Percentiles rank a stretch among this genome's conserved stretches.
phyloP scores from a whole-genome alignment of 2,329 filamentous ascomycete species.

The Tolypocladium pustulatum region DNA sequence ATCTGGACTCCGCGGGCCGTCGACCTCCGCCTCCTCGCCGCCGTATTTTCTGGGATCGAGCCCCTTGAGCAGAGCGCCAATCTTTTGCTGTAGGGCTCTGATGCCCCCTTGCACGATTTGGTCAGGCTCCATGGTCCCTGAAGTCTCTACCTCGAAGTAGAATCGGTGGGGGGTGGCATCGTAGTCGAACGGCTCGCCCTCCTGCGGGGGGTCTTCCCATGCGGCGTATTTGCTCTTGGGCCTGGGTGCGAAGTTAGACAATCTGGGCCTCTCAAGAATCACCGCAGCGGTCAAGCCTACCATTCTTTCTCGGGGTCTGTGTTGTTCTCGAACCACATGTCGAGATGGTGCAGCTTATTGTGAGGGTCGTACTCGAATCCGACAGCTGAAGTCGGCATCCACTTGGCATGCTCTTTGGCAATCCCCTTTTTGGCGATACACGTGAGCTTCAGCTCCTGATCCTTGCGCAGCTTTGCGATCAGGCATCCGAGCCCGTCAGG shows the following conservation, averaged over 20 bases:
- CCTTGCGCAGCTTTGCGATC: conserved; percentile 81
- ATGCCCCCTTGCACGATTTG: conserved; percentile 83
- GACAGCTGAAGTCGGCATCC: conserved; percentile 84
- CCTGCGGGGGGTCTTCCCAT: conserved; percentile 68
- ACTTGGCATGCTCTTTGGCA: conserved; percentile 97
- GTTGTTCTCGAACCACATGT: conserved; percentile 80
- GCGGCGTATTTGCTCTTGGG: conserved; percentile 71
- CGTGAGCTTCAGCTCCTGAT: conserved; percentile 80
- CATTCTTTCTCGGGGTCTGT: conserved; percentile 73
- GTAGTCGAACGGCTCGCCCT: conserved; percentile 84
- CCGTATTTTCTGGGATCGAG: conserved; percentile 37
- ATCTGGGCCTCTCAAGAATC: too few species aligned
- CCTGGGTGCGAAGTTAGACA: conserved; percentile 32
- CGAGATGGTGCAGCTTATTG: conserved; percentile 86
- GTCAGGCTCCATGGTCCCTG: conserved; percentile 81
- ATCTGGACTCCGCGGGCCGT: conserved; percentile 57
- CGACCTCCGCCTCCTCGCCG: conserved; percentile 48
- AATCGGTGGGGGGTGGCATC: conserved; percentile 76
- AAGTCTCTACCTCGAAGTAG: conserved; percentile 88
- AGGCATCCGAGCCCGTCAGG: conserved; percentile 70
- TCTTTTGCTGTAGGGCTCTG: conserved; percentile 78
- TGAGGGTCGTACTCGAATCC: conserved; percentile 98
- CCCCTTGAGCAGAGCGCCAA: conserved; percentile 64
- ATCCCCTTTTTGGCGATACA: conserved; percentile 98
- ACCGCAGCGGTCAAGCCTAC: conserved; percentile 36